Evolutionary conservation across 352 stramenopile species (phyloP).

Genomic region (Halophytophthora polymorphica): DNA sequence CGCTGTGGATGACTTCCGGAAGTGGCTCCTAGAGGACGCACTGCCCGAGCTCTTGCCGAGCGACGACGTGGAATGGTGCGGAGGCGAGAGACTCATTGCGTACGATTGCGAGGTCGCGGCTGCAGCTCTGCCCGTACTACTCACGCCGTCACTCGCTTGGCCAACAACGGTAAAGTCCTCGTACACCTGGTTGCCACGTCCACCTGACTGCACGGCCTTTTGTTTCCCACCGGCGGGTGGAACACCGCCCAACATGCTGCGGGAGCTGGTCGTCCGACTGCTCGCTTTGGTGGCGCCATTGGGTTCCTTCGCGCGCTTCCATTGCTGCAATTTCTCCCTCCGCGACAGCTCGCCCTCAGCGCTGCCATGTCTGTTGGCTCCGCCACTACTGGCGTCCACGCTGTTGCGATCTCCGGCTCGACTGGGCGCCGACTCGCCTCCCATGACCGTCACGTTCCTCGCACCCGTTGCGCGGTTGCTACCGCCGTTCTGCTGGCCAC

Average conservation of each 20-base stretch:
- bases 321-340: conserved; percentile 22
- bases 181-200: conserved; percentile 17
- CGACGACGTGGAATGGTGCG: conserved; percentile 3
- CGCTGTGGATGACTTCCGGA: too few relatives aligned
- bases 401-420: conserved; percentile 6
- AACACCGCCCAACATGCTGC: too few relatives aligned
- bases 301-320: conserved; percentile 14
- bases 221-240: too few relatives aligned
- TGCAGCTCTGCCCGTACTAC: conserved; percentile 17
- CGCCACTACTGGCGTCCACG: not conserved
- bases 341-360: conserved; percentile 6
- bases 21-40: not conserved
- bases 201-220: not conserved
- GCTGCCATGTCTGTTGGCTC: not conserved
- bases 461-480: not conserved
- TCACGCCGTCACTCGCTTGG: conserved; percentile 25
- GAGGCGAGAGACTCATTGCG: conserved; percentile 29
- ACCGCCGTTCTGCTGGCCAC: not conserved
- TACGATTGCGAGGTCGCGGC: conserved; percentile 13
- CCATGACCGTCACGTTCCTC: not conserved
- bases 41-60: conserved; percentile 8
- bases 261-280: too few relatives aligned
- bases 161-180: conserved; percentile 32
- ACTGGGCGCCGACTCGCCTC: not conserved
- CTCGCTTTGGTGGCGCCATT: not conserved